Conservation (phyloP, 2,329 filamentous ascomycete genomes). For the Fusarium setosum region DNA sequence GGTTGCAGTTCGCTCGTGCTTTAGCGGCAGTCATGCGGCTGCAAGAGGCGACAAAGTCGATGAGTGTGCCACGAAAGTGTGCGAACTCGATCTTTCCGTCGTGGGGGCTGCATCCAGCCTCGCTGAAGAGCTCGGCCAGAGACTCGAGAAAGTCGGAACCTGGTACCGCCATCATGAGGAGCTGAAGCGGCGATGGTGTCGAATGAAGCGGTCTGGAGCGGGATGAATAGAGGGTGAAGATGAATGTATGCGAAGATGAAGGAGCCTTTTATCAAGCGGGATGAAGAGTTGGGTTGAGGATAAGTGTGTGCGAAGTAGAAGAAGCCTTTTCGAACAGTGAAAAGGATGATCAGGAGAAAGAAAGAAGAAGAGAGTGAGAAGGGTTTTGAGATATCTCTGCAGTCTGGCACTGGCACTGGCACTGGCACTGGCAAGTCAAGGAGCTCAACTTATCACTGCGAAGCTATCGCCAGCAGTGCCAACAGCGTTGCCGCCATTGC, state of each 20-base stretch:
- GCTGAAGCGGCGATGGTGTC: neutral
- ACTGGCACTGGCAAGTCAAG: neutral
- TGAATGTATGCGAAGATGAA: neutral
- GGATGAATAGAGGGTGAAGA: neutral
- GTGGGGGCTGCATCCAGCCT: slow-evolving; percentile 18
- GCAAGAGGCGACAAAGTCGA: slow-evolving; percentile 23
- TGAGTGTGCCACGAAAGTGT: slow-evolving; percentile 14
- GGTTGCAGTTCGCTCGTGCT: slow-evolving; percentile 19
- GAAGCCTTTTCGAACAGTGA: neutral
- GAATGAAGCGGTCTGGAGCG: neutral
- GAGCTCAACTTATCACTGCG: neutral
- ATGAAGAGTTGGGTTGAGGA: neutral
- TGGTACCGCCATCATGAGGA: neutral
- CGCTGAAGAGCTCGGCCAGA: slow-evolving; percentile 31
- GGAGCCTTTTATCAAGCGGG: neutral
- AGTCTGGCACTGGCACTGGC: neutral
- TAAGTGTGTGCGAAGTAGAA: neutral
- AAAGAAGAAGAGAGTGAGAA: neutral
- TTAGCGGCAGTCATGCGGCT: slow-evolving; percentile 21
- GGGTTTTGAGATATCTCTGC: neutral
- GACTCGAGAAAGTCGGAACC: slow-evolving; percentile 29
- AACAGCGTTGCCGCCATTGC: neutral
- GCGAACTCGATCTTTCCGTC: slow-evolving; percentile 22
- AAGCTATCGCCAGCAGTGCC: neutral
- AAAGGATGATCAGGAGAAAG: neutral